Evolutionary conservation across 1,284 basidiomycete genomes (phyloP).

Genomic region (Heliocybe sulcata): DNA sequence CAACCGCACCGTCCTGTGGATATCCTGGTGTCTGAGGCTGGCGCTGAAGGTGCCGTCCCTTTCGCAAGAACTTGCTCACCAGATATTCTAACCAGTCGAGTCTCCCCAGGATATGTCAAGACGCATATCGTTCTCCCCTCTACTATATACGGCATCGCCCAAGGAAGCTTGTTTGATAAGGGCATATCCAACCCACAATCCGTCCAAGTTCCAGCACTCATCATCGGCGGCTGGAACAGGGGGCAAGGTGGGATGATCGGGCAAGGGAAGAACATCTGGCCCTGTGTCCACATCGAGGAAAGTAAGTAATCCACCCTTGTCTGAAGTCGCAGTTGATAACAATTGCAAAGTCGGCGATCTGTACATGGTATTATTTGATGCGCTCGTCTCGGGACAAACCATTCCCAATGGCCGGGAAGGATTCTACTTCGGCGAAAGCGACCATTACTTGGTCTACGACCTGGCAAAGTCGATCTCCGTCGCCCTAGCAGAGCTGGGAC

Average conservation of each 20-base stretch:
- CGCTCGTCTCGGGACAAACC: constrained; percentile 23
- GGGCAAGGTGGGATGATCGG: constrained; percentile 33
- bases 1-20: constrained; percentile 37
- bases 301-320: constrained; percentile 20
- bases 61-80: no score
- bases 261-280: constrained; percentile 38
- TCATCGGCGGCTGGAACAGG: constrained; percentile 23
- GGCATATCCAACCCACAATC: constrained; percentile 36
- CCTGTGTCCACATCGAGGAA: constrained; percentile 37
- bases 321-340: constrained; percentile 3
- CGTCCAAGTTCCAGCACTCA: constrained; percentile 30
- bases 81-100: no score
- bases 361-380: constrained; percentile 32
- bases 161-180: constrained; percentile 28
- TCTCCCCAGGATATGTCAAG: constrained; percentile 28
- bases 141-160: constrained; percentile 36
- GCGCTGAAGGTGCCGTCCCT: constrained; percentile 7
- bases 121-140: constrained; percentile 36
- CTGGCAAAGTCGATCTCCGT: constrained; percentile 22
- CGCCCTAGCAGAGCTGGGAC: constrained; percentile 26
- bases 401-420: constrained; percentile 41
- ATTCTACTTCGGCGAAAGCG: constrained; percentile 42
- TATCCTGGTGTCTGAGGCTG: constrained; percentile 29
- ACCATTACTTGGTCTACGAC: constrained; percentile 31
- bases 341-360: constrained; percentile 28